These are phyloP conservation scores for Abeoforma whisleri DNA, from an alignment of 78 protist genomes.

Conservation along the genomic window DNA sequence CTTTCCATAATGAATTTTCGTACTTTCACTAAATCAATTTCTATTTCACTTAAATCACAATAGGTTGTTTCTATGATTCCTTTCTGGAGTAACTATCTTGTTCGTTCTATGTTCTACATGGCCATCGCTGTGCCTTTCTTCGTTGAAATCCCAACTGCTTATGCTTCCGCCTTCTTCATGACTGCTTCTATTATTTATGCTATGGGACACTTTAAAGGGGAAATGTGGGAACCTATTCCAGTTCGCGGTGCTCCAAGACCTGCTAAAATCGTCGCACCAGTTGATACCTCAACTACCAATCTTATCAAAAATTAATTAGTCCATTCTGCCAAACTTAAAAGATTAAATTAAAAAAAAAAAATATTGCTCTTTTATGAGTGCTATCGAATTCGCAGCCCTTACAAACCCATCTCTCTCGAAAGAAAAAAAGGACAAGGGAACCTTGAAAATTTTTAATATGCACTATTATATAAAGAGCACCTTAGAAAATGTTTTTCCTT, in stretches of 20 bases:
- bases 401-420: too few species aligned
- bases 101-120: background rate
- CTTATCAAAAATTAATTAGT: background rate
- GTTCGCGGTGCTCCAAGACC: background rate
- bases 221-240: background rate
- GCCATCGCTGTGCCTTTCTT: background rate
- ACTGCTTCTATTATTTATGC: background rate
- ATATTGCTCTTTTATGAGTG: too few species aligned
- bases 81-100: background rate
- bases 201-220: background rate
- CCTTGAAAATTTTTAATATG: too few species aligned
- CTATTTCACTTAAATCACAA: too few species aligned
- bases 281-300: background rate
- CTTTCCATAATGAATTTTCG: too few species aligned
- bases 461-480: too few species aligned
- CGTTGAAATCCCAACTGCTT: background rate
- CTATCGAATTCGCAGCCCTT: too few species aligned
- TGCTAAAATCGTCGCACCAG: background rate
- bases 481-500: too few species aligned
- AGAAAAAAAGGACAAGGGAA: too few species aligned
- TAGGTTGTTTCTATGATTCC: background rate
- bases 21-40: too few species aligned
- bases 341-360: too few species aligned
- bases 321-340: too few species aligned
- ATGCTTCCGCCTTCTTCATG: background rate